Base-by-base conservation (phyloP, 257 asterid species). In the Ophiorrhiza pumila region DNA sequence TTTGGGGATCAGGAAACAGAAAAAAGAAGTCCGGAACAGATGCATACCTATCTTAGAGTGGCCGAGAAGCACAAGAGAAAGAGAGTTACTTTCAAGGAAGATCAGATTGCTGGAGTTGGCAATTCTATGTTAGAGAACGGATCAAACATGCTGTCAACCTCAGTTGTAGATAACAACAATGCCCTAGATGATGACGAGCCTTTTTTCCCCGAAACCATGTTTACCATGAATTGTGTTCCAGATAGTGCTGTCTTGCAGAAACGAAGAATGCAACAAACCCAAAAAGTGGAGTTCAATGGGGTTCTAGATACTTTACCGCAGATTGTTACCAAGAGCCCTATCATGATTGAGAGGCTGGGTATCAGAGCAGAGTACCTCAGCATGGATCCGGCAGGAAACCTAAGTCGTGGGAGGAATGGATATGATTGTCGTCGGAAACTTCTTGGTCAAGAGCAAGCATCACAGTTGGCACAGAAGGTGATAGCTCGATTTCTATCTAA, bases 321-420 rank as follows among this genome's bases (percentile, higher is more conserved):
- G 78, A 69, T 79, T 53, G 84, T 84, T 83, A 79, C 88, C 65
- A 94, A 87, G 84, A 91, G 89, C 87, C 92, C 97, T 74, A 91
- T 94, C 71, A 90, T 94, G 97, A 94, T 94, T 67, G 98, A 94
- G 91, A 85, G 98, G 85, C 96, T 94, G 68, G 98, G 96, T 73
- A 91, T 93, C 80, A 87, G 87, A 77, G 88, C 97, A 47, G 97
- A 91, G 76, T 91, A 87, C 80, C 96, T 89, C 58, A 91, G 81
- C 85, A 88, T 88, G 90, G 97, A 91, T 81, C 90, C 87, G 65
- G 87, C 72, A 29, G 79, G 95, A 74, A 82, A 76, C 79, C 95
- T 83, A 84, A 71, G 73, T 68, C 86, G 77, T 69, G 96, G 96
- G 72, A 91, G 80, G 83, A 83, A 68, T 80, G 92, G 89, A 59